Evolutionary conservation across 169 alveolate genomes (phyloP), one percentile per base, ranked within the genome.

Genomic region (Plasmodium berghei): DNA sequence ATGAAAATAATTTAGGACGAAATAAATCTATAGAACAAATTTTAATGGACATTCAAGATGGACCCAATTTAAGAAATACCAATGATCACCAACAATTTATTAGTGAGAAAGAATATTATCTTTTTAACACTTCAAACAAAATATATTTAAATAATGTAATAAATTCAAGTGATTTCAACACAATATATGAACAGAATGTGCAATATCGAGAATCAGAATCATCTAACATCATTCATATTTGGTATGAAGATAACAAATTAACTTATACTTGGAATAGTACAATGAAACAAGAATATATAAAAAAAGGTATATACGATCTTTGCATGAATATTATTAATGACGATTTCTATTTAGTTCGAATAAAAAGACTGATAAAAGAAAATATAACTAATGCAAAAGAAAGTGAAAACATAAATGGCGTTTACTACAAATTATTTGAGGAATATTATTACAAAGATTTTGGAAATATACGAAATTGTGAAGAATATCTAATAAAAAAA

Each of bases 261-360:
- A 14, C 61, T 9, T 73, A 34, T 49, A 63, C 22, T 18, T 73
- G 87, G 87, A 16, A 16, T 12, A 22, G 64, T 18, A 18, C 46
- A 26, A 56, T 77, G 70, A 28, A 49, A 5, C 16, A 16, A 45
- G 58, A 63, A 58, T 74, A 77, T 14, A 40, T 77, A n/a, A 67
- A 49, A 24, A 45, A 59, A 22, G 48, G 69, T n/a, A 42, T 77
- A 9, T 46, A 48, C 45, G 66, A 63, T 24, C 63, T 77, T 42
- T 77, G 89, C 14, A 77, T 63, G 14, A 77, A 77, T 45, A 48
- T 77, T 42, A 58, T 61, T 10, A 64, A 34, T 12, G 89, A 64
- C 3, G 62, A 77, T 1, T 77, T 77, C 28, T 77, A 64, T 24
- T 24, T 77, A 40, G 18, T 54, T 0, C 89, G 77, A 14, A 14